Conservation (phyloP, 2,329 filamentous ascomycete species). For the Didymella sp. region DNA sequence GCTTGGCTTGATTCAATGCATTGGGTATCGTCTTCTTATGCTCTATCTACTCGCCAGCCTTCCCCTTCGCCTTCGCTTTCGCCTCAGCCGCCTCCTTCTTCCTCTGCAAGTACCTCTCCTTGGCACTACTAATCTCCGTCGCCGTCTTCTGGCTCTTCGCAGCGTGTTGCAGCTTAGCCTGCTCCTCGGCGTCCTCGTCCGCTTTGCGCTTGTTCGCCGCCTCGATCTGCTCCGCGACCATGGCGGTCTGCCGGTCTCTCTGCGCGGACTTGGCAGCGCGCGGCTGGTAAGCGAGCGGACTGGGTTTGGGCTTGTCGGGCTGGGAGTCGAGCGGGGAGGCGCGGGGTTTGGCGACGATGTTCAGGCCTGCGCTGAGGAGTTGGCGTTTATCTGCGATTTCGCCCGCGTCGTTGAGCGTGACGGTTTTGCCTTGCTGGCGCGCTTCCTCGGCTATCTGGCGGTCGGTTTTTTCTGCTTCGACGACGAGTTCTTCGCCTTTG, state of each 20-base stretch:
- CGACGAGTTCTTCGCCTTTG: conserved; percentile 1
- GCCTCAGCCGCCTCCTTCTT: conserved; percentile 78
- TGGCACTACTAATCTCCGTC: conserved; percentile 76
- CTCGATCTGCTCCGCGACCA: conserved; percentile 80
- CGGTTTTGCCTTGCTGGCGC: conserved; percentile 66
- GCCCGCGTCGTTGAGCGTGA: conserved; percentile 81
- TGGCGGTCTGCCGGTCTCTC: conserved; percentile 76
- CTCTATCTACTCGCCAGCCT: not conserved
- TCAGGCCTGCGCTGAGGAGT: conserved; percentile 76
- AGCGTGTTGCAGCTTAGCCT: conserved; percentile 67
- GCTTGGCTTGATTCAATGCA: too few relatives aligned
- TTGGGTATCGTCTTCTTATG: too few relatives aligned
- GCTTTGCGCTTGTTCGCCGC: conserved; percentile 73
- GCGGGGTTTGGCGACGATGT: conserved; percentile 69
- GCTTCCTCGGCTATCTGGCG: conserved; percentile 72
- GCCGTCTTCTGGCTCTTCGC: conserved; percentile 81
- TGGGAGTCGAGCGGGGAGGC: conserved; percentile 13
- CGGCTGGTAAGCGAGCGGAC: conserved; percentile 32
- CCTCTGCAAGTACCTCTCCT: conserved; percentile 78
- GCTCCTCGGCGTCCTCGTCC: conserved; percentile 72
- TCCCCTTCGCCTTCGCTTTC: conserved; percentile 66
- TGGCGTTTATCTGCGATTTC: conserved; percentile 86
- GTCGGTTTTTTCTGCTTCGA: conserved; percentile 61
- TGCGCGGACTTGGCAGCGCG: conserved; percentile 66
- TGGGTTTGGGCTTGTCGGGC: conserved; percentile 17